phyloP scores from a whole-genome alignment of 2,329 filamentous ascomycete genomes.

The Trichoderma pleuroti region DNA sequence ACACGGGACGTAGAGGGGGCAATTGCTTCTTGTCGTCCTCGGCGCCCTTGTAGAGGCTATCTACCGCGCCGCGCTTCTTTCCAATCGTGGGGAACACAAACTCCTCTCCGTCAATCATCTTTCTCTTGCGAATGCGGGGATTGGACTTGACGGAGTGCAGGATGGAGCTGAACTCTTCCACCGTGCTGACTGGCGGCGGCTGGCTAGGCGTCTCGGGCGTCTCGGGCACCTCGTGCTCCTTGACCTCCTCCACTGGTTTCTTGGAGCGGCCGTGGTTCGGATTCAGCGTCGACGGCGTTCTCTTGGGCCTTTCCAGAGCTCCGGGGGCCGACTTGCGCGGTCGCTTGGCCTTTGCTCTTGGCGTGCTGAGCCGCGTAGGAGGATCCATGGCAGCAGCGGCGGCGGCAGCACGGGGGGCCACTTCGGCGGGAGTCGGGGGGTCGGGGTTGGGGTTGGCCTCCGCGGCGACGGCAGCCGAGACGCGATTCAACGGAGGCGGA shows the following conservation, averaged over 20 bases:
- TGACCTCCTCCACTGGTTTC: conserved; percentile 12
- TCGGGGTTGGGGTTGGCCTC: neutral
- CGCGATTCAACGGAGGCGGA: conserved; percentile 9
- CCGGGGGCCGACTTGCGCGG: conserved; percentile 42
- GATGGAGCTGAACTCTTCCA: conserved; percentile 40
- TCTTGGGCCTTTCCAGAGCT: conserved; percentile 30
- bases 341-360: conserved; percentile 30
- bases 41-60: conserved; percentile 1
- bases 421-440: conserved; percentile 8
- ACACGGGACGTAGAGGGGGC: conserved; percentile 31
- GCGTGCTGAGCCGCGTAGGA: conserved; percentile 8
- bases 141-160: conserved; percentile 49
- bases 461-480: neutral
- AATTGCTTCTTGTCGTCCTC: conserved; percentile 26
- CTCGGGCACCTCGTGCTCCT: neutral
- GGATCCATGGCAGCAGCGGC: neutral
- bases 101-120: conserved; percentile 42
- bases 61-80: conserved; percentile 18
- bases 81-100: conserved; percentile 23
- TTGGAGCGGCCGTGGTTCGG: conserved; percentile 36
- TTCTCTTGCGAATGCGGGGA: conserved; percentile 45
- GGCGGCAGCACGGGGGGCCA: neutral
- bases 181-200: conserved; percentile 18
- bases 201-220: neutral
- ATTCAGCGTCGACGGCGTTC: conserved; percentile 34